Conservation (phyloP, 2,329 filamentous ascomycete genomes). For the Shiraia sp. region DNA sequence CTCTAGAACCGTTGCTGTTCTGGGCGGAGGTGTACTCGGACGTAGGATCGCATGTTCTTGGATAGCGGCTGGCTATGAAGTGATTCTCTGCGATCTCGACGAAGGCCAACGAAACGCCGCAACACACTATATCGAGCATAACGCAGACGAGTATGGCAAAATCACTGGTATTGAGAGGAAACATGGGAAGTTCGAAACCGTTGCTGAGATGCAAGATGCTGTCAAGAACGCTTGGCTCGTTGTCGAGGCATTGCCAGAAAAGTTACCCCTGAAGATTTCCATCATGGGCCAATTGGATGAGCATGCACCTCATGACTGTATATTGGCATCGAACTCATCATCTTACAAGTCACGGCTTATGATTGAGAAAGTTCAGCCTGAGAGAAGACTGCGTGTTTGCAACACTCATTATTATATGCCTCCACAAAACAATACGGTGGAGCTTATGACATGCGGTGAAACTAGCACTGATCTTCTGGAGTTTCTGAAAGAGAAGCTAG, state of each 20-base stretch:
- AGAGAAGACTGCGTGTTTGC: conserved; percentile 28
- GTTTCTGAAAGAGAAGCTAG: conserved; percentile 49
- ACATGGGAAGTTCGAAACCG: conserved; percentile 6
- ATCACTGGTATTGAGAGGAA: conserved; percentile 1
- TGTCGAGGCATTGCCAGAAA: conserved; percentile 60
- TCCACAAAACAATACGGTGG: conserved; percentile 48
- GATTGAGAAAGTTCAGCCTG: conserved; percentile 48
- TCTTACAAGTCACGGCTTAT: conserved; percentile 58
- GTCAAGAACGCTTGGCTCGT: conserved; percentile 57
- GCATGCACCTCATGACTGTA: conserved; percentile 49
- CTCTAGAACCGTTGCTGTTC: conserved; percentile 9
- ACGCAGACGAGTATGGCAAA: conserved; percentile 3
- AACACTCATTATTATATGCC: conserved; percentile 61
- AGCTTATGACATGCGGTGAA: conserved; percentile 58
- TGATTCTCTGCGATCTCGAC: conserved; percentile 11
- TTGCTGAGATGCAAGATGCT: conserved; percentile 46
- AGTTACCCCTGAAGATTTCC: conserved; percentile 53
- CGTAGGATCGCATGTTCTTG: conserved; percentile 15
- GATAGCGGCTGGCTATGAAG: conserved; percentile 11
- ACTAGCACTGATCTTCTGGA: conserved; percentile 51
- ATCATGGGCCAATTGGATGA: conserved; percentile 54
- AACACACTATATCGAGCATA: conserved; percentile 12
- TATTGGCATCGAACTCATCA: conserved; percentile 57
- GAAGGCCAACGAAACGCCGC: conserved; percentile 11
- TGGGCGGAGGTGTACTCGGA: conserved; percentile 15